phyloP scores from a whole-genome alignment of 768 basidiomycete genomes.

The Psilocybe cyanescens region DNA sequence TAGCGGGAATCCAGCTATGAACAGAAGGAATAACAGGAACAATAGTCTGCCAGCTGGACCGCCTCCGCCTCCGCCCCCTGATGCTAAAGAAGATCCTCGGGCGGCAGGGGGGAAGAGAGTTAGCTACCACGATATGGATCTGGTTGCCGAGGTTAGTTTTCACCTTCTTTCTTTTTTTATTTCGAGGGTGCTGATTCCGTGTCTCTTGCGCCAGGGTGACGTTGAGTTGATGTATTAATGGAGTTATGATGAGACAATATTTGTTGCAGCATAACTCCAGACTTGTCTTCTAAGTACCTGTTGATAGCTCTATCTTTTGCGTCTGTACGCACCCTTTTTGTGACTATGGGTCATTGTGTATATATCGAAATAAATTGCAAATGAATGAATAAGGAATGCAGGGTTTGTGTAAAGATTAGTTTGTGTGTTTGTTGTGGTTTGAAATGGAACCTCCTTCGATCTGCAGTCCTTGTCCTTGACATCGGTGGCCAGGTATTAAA shows the following conservation, averaged over 20 bases:
- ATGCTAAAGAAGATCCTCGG: constrained; percentile 91
- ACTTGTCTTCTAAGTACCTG: background rate
- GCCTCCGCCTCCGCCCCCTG: constrained; percentile 81
- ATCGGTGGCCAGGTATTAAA: background rate
- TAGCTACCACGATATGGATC: constrained; percentile 96
- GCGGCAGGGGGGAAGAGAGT: constrained; percentile 88
- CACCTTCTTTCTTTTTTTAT: constrained; percentile 11
- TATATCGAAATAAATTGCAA: constrained; percentile 10
- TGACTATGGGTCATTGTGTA: constrained; percentile 9
- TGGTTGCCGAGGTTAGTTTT: constrained; percentile 73
- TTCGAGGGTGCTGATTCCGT: constrained; percentile 10
- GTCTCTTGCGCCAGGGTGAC: constrained; percentile 48
- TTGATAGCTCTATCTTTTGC: background rate
- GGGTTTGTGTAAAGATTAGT: background rate
- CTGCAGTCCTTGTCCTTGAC: background rate
- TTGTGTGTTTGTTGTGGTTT: constrained; percentile 39
- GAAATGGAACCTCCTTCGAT: constrained; percentile 23
- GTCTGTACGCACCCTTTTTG: background rate
- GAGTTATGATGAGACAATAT: constrained; percentile 2
- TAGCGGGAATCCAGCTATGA: constrained; percentile 50
- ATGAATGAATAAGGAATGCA: constrained; percentile 2
- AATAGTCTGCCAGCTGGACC: constrained; percentile 47
- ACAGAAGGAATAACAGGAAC: constrained; percentile 39
- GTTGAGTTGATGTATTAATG: constrained; percentile 58
- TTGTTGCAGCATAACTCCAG: background rate